Conservation (phyloP, 805 yeast genomes). For the Wickerhamiella cacticola region DNA sequence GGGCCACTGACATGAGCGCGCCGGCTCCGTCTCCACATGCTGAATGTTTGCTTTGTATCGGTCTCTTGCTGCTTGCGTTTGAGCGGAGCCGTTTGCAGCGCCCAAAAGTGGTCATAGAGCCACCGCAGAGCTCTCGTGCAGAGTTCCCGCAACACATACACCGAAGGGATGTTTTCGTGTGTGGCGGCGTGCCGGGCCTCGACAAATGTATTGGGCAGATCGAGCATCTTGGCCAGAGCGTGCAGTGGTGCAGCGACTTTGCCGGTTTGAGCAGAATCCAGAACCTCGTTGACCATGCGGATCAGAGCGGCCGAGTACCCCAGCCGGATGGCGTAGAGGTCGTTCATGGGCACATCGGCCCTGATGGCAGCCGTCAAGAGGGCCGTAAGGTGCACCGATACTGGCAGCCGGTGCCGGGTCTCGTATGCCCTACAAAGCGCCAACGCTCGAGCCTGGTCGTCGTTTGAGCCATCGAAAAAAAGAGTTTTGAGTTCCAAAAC, state of each 20-base stretch:
- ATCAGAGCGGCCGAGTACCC: slow-evolving; percentile 39
- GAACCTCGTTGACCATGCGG: slow-evolving; percentile 78
- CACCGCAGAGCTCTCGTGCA: slow-evolving; percentile 55
- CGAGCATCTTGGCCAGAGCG: slow-evolving; percentile 52
- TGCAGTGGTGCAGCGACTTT: slow-evolving; percentile 69
- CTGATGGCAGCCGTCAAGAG: slow-evolving; percentile 19
- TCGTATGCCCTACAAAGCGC: slow-evolving; percentile 20
- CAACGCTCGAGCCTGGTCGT: slow-evolving; percentile 20
- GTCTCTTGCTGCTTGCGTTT: not conserved
- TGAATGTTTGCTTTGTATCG: slow-evolving; percentile 30
- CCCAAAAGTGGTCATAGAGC: slow-evolving; percentile 70
- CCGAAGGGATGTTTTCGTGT: slow-evolving; percentile 69
- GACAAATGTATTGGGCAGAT: slow-evolving; percentile 70
- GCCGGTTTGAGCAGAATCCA: slow-evolving; percentile 78
- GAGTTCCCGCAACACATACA: slow-evolving; percentile 53
- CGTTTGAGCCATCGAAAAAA: slow-evolving; percentile 17
- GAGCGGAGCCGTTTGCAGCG: slow-evolving; percentile 13
- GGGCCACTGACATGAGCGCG: slow-evolving; percentile 32
- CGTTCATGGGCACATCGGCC: slow-evolving; percentile 20
- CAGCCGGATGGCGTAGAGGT: slow-evolving; percentile 22
- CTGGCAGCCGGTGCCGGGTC: slow-evolving; percentile 22
- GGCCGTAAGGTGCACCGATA: slow-evolving; percentile 23
- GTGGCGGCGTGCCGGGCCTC: slow-evolving; percentile 86
- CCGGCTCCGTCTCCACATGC: slow-evolving; percentile 40
- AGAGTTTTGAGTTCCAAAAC: slow-evolving; percentile 16